A percentile compares a stretch with the other conserved stretches of the same genome.
phyloP scores from a whole-genome alignment of 2,329 filamentous ascomycete species.

The Scopulariopsis brevicaulis region DNA sequence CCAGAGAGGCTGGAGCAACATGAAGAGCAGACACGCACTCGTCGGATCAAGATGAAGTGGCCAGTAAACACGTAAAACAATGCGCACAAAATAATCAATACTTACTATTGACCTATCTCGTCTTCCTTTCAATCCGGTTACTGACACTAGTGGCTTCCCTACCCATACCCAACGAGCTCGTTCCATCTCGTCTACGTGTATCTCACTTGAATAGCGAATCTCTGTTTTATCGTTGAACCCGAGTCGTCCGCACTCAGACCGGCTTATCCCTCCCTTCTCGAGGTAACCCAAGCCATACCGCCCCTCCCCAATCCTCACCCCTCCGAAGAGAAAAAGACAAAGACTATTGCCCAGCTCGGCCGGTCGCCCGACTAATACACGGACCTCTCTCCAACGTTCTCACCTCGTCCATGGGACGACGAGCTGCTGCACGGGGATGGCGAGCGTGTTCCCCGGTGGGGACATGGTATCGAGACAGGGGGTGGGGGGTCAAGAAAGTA shows the following conservation, averaged over 20 bases:
- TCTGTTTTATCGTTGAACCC: too few relatives aligned
- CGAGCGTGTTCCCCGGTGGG: constrained; percentile 83
- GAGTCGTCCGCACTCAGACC: background rate
- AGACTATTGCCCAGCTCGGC: constrained; percentile 60
- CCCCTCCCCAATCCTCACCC: constrained; percentile 16
- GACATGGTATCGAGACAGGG: constrained; percentile 25
- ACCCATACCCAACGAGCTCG: too few relatives aligned
- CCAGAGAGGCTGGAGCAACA: too few relatives aligned
- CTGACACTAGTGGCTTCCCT: too few relatives aligned
- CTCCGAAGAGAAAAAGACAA: constrained; percentile 54
- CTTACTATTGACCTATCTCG: too few relatives aligned
- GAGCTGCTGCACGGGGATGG: constrained; percentile 80
- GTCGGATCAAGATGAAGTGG: too few relatives aligned
- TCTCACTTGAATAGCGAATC: too few relatives aligned
- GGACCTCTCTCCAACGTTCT: constrained; percentile 82
- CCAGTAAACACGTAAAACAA: too few relatives aligned
- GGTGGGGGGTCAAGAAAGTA: constrained; percentile 13
- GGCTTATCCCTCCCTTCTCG: background rate
- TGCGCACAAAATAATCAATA: too few relatives aligned
- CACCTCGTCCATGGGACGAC: constrained; percentile 82
- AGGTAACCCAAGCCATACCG: background rate
- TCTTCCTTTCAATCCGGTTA: too few relatives aligned
- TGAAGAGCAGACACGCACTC: too few relatives aligned
- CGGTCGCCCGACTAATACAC: constrained; percentile 61
- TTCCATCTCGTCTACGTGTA: too few relatives aligned